phyloP scores from a whole-genome alignment of 768 basidiomycete genomes.

The Dacryopinax spathularia region DNA sequence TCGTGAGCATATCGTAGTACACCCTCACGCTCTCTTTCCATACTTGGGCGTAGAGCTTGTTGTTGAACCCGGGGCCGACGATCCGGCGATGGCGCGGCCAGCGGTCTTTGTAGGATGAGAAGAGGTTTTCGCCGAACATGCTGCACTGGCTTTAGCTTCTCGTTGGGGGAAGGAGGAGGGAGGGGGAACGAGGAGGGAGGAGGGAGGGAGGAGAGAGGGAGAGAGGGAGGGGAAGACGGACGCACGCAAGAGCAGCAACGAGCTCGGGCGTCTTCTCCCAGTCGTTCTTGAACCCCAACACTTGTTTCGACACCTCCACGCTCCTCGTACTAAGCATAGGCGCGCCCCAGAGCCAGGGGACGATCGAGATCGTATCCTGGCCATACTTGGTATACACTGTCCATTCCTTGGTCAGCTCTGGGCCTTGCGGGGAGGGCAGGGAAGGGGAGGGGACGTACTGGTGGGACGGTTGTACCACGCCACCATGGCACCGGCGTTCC shows the following conservation, averaged over 20 bases:
- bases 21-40: background rate
- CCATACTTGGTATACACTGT: background rate
- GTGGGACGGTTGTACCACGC: background rate
- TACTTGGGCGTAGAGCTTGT: background rate
- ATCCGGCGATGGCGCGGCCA: background rate
- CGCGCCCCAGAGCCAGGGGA: background rate
- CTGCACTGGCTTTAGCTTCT: background rate
- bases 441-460: background rate
- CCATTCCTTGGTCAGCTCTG: background rate
- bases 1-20: background rate
- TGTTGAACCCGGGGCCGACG: background rate
- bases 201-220: no score
- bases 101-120: background rate
- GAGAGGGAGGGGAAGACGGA: background rate
- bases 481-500: background rate
- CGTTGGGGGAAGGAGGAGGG: no score
- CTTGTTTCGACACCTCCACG: background rate
- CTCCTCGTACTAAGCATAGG: background rate
- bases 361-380: background rate
- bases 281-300: background rate
- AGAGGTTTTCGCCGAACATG: slow-evolving; percentile 1
- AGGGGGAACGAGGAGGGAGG: no score
- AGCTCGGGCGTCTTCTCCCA: background rate
- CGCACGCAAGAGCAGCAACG: background rate
- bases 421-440: background rate